Conservation (phyloP, 176 grass and related monocot species). For the Zoysia japonica region DNA sequence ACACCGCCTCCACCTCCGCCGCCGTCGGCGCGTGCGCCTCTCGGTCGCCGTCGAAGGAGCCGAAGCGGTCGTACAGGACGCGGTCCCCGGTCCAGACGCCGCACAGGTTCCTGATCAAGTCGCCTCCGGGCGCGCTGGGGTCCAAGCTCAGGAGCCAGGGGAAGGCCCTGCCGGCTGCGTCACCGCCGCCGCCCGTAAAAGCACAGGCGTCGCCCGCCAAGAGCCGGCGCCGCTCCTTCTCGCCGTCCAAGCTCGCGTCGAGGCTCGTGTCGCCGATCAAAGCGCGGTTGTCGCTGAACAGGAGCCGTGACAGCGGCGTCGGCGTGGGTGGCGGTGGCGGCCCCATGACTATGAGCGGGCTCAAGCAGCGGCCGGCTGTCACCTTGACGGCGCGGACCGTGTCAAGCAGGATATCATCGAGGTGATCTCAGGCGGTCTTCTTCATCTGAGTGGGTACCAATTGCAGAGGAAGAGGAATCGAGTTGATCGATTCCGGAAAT, state of each 20-base stretch:
- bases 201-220: slow-evolving; percentile 29
- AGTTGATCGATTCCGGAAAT: background rate
- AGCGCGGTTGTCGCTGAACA: slow-evolving; percentile 53
- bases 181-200: slow-evolving; percentile 36
- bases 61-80: slow-evolving; percentile 31
- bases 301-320: slow-evolving; percentile 36
- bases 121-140: slow-evolving; percentile 59
- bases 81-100: slow-evolving; percentile 58
- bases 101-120: slow-evolving; percentile 79
- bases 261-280: slow-evolving; percentile 77
- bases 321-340: background rate
- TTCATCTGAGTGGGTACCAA: slow-evolving; percentile 22
- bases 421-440: slow-evolving; percentile 20
- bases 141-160: slow-evolving; percentile 53
- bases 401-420: slow-evolving; percentile 44
- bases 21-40: slow-evolving; percentile 33
- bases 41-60: slow-evolving; percentile 57
- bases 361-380: slow-evolving; percentile 68
- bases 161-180: slow-evolving; percentile 42
- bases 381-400: slow-evolving; percentile 54
- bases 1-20: slow-evolving; percentile 38
- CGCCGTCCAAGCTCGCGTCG: slow-evolving; percentile 65
- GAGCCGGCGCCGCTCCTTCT: slow-evolving; percentile 73
- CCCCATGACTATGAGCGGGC: slow-evolving; percentile 42
- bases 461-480: slow-evolving; percentile 11